Conservation (phyloP, 2,329 filamentous ascomycete species). For the Pyrenophora graminea region DNA sequence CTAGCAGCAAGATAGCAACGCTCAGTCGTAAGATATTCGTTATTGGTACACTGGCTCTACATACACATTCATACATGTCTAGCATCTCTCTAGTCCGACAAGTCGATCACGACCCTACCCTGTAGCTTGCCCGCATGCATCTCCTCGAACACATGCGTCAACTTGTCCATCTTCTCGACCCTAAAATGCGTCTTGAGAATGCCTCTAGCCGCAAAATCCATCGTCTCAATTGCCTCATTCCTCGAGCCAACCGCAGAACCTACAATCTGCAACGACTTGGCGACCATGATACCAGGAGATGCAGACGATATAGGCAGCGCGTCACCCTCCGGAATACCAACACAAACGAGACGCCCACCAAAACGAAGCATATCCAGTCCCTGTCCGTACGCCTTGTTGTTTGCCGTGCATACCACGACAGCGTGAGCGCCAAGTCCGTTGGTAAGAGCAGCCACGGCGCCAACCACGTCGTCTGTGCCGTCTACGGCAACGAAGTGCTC, state of each 20-base stretch:
- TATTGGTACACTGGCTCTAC: too few species aligned
- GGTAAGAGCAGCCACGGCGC: constrained; percentile 61
- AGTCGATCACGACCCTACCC: constrained; percentile 55
- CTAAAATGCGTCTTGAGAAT: constrained; percentile 55
- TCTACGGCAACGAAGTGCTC: constrained; percentile 69
- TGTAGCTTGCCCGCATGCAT: constrained; percentile 53
- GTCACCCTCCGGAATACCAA: constrained; percentile 55
- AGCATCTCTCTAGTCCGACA: constrained; percentile 23
- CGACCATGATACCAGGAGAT: constrained; percentile 48
- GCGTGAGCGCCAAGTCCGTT: constrained; percentile 64
- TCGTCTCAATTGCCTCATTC: constrained; percentile 55
- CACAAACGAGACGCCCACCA: constrained; percentile 52
- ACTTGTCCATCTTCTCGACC: constrained; percentile 53
- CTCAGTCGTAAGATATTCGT: too few species aligned
- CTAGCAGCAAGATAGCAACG: too few species aligned
- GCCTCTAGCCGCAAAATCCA: constrained; percentile 50
- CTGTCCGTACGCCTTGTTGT: constrained; percentile 53
- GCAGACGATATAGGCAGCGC: constrained; percentile 51
- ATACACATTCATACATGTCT: background rate
- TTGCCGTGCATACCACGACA: constrained; percentile 60
- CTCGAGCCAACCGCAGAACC: constrained; percentile 54
- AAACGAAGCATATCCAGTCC: constrained; percentile 50
- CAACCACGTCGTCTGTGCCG: constrained; percentile 54
- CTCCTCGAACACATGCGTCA: constrained; percentile 53
- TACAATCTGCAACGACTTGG: constrained; percentile 50